phyloP scores from a whole-genome alignment of 2,329 filamentous ascomycete genomes.

The Microsporum audouinii region DNA sequence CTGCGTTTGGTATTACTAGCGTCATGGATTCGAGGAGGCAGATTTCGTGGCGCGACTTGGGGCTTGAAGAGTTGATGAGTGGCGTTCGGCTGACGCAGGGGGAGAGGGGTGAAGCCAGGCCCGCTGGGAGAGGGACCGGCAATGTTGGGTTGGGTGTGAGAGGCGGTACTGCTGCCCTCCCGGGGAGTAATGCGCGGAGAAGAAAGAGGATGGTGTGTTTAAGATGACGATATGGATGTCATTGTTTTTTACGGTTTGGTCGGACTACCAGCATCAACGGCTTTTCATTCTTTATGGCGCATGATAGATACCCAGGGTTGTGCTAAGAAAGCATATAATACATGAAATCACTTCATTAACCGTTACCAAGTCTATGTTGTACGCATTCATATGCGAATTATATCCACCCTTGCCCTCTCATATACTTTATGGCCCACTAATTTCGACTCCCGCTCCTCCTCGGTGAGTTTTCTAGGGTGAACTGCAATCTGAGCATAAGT shows the following conservation, averaged over 20 bases:
- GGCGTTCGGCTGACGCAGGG: conserved; percentile 15
- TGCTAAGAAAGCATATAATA: not conserved
- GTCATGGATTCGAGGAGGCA: conserved; percentile 47
- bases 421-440: conserved; percentile 65
- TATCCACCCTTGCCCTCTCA: conserved; percentile 74
- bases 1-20: conserved; percentile 53
- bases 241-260: not conserved
- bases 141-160: conserved; percentile 28
- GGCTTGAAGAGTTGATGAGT: conserved; percentile 42
- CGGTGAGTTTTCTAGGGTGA: conserved; percentile 50
- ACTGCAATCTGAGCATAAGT: conserved; percentile 75
- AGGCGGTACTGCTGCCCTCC: conserved; percentile 22
- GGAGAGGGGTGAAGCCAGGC: conserved; percentile 16
- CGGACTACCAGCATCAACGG: not conserved
- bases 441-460: conserved; percentile 46
- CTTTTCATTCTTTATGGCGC: not conserved
- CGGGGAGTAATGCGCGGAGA: conserved; percentile 23
- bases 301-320: not conserved
- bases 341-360: not conserved
- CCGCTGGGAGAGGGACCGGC: conserved; percentile 36
- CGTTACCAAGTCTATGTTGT: too few species aligned
- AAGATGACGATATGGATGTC: conserved; percentile 17
- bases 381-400: conserved; percentile 57
- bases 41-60: conserved; percentile 49
- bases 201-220: conserved; percentile 29